These are phyloP conservation scores for Cardamine occulta DNA, from an alignment of 345 rosid genomes.

Conservation along the genomic window DNA sequence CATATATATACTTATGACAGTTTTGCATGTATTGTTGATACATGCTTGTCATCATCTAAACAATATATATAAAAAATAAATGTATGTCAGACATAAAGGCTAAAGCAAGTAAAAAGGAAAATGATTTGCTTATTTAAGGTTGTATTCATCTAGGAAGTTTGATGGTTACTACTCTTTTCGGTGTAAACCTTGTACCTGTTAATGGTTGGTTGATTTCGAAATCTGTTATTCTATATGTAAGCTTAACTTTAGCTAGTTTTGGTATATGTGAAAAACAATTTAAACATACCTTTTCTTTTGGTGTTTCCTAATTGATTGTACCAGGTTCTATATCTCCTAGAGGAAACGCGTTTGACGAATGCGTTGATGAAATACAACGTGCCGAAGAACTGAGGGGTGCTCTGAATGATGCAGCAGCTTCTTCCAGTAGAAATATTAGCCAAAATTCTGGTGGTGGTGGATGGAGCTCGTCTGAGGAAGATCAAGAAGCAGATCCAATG, in stretches of 20 bases:
- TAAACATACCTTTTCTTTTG: background rate
- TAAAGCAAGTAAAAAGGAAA: background rate
- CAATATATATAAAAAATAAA: background rate
- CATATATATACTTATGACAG: background rate
- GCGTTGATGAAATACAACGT: slow-evolving; percentile 59
- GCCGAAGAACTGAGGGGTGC: slow-evolving; percentile 71
- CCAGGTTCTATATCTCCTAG: slow-evolving; percentile 72
- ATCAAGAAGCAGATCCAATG: slow-evolving; percentile 80
- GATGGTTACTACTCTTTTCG: background rate
- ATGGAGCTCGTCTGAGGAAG: slow-evolving; percentile 94
- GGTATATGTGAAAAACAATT: background rate
- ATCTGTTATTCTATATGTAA: slow-evolving; percentile 6
- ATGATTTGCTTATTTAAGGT: background rate
- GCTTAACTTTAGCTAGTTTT: background rate
- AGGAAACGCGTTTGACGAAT: slow-evolving; percentile 58
- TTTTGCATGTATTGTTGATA: slow-evolving; percentile 6
- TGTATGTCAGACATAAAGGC: background rate
- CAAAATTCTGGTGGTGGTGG: slow-evolving; percentile 55
- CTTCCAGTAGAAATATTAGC: slow-evolving; percentile 60
- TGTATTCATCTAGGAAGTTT: background rate
- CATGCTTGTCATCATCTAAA: background rate
- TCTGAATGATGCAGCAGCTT: slow-evolving; percentile 68
- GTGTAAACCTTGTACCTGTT: slow-evolving; percentile 1
- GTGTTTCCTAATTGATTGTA: slow-evolving; percentile 18
- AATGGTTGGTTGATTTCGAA: background rate